Evolutionary conservation across 139 green algal species (phyloP), one percentile per base, ranked within the genome.

Genomic region (Micractinium sp.): DNA sequence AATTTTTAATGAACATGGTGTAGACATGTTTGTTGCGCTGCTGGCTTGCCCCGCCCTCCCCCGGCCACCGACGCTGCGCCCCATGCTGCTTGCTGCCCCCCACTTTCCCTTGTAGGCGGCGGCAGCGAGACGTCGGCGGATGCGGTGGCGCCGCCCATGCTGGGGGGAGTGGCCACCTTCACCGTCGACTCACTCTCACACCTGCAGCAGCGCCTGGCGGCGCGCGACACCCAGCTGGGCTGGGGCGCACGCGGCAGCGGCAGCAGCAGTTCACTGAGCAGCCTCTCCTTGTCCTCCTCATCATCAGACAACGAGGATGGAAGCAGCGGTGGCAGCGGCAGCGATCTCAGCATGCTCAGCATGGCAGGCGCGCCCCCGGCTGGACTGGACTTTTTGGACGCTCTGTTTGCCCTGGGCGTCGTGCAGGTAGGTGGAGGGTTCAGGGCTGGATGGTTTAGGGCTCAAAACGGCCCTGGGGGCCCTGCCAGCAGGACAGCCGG

Each of bases 381-480:
- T 9, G 95, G 95, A 14, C 84, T 97, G 61, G 92, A 94, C 41
- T 96, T 96, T 80, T 82, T 96, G 63, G 94, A 96, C 38, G 94
- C 75, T 39, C 87, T 96, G 61, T 87, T 92, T 0, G 71, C 81
- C 15, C 61, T 47, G 20, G 92, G 91, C 1, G 93, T 90, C 7
- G 76, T 97, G 90, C 88, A 87, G 36, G 83, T 60, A 19, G 53
- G 82, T 5, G 47, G 27, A 14, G 25, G 85, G 76, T 90, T 85
- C 9, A 56, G 47, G 47, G 47, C 9, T 56, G 47, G 9, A 56
- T 9, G 47, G 47, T 56, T 56, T 56, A 56, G 47, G 47, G 47
- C 9, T 56, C 9, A 56, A 9, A 56, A n/a, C n/a, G 47, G 5
- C 9, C 47, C 47, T 56, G 9, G 47, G n/a, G n/a, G n/a, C n/a